Base-by-base conservation (phyloP, 805 yeast species). In the Tetrapisispora fleetii region DNA sequence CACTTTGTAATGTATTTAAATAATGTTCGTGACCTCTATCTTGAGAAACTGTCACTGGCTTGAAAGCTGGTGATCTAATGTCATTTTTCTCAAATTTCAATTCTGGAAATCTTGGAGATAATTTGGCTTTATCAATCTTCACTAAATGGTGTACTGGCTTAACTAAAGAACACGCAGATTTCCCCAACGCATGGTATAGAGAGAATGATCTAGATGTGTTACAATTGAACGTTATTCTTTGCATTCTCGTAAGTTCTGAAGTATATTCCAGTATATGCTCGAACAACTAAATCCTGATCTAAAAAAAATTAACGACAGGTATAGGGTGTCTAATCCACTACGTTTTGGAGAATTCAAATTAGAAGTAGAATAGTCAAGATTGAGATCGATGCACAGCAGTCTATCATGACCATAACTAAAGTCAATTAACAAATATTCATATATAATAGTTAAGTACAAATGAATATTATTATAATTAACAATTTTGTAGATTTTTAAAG, bases 111-210 rank as follows among this genome's bases (percentile, higher is more conserved):
- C 82, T 73, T 49, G 91, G 89, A 36, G 90, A 83, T 45, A 91
- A 75, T 48, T 78, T 77, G 37, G 80, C 69, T 65, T 93, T 93
- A 58, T 78, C 76, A 60, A 87, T 80, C 55, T 78, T 79, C 40
- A 91, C 85, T 51, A 79, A 75, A 67, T 93, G 99, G 66, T 93
- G 99, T 16, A 91, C 95, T 1, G 99, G 98, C 45, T 83, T 78
- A 36, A 87, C 90, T 46, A 86, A 76, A 37, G 95, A 83, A 64
- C 76, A 78, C 30, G 80, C 83, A 45, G 76, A 76, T 64, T 69
- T 76, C 50, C 67, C 68, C 37, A 59, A 68, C 46, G 57, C 70
- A 52, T 63, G 69, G 65, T 52, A 58, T 37, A 54, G 49, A 39
- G 64, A 58, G 47, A 68, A 62, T 3, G 42, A 40, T 39, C 62